A percentile compares a stretch with the other conserved stretches of the same genome.
Evolutionary conservation across 2,329 filamentous ascomycete genomes (phyloP).

Genomic region (Trichoderma sp.): DNA sequence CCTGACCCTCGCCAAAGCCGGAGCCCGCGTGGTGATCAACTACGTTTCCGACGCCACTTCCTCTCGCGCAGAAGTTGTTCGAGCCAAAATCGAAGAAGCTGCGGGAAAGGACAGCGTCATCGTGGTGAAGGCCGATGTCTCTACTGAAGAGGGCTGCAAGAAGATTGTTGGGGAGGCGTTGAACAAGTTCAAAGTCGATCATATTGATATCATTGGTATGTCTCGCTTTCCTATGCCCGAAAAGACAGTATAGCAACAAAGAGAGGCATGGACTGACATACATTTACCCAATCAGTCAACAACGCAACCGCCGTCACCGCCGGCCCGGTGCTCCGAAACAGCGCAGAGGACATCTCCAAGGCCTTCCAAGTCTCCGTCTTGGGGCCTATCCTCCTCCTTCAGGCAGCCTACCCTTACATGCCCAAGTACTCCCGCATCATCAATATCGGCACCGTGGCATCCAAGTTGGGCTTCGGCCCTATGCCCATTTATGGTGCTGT

Average conservation of each 20-base stretch:
- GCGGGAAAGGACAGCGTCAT: constrained; percentile 5
- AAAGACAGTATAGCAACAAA: neutral
- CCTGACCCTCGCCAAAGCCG: constrained; percentile 41
- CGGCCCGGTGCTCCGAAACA: neutral
- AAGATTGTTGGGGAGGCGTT: constrained; percentile 8
- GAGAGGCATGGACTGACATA: neutral
- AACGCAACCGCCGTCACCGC: neutral
- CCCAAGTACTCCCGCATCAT: neutral
- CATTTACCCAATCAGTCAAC: neutral
- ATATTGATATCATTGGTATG: constrained; percentile 14
- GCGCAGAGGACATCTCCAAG: neutral
- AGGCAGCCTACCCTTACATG: neutral
- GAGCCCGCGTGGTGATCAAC: constrained; percentile 44
- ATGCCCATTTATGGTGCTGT: constrained; percentile 30
- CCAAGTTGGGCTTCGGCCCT: neutral
- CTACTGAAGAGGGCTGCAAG: neutral
- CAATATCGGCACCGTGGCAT: constrained; percentile 15
- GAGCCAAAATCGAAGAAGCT: neutral
- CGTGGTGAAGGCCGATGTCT: constrained; percentile 2
- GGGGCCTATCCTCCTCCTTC: neutral
- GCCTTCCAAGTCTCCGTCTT: constrained; percentile 1
- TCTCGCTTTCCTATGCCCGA: too few relatives aligned
- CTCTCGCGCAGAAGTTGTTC: constrained; percentile 33
- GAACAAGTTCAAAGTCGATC: neutral
- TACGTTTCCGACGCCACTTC: constrained; percentile 42